These are phyloP conservation scores for Pseudomonodictys pantanalensis DNA, from an alignment of 495 filamentous ascomycete species.

Conservation along the genomic window DNA sequence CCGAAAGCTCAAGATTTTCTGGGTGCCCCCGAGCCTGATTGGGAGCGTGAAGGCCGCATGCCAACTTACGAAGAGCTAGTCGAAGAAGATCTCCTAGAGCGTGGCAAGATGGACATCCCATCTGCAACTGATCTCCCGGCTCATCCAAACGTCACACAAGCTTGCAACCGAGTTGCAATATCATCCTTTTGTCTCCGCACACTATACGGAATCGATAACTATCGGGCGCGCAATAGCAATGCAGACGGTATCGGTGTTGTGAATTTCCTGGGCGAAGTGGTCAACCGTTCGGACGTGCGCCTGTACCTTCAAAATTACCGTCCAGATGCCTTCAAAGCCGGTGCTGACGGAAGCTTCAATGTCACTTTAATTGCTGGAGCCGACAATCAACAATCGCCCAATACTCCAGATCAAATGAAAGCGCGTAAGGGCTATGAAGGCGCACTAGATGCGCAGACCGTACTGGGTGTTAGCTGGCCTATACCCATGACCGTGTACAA, in stretches of 20 bases:
- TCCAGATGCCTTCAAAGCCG: slow-evolving; percentile 44
- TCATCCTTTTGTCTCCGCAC: too few relatives aligned
- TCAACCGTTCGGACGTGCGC: slow-evolving; percentile 49
- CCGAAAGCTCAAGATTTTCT: too few relatives aligned
- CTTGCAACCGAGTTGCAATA: too few relatives aligned
- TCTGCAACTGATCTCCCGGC: too few relatives aligned
- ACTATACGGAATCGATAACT: too few relatives aligned
- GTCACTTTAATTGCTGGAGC: slow-evolving; percentile 45
- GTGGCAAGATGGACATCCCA: too few relatives aligned
- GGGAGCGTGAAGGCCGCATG: too few relatives aligned
- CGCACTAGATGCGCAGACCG: slow-evolving; percentile 45
- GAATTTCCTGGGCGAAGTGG: slow-evolving; percentile 49
- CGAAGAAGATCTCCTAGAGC: too few relatives aligned
- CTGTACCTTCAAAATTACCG: slow-evolving; percentile 49
- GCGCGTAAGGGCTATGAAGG: slow-evolving; percentile 40
- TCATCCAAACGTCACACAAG: too few relatives aligned
- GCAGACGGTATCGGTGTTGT: slow-evolving; percentile 49
- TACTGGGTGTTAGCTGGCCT: slow-evolving; percentile 38
- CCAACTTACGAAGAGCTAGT: too few relatives aligned
- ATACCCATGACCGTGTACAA: slow-evolving; percentile 34
- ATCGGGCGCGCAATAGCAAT: too few relatives aligned
- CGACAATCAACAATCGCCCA: slow-evolving; percentile 36
- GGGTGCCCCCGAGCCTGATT: too few relatives aligned
- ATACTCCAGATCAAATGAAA: slow-evolving; percentile 3
- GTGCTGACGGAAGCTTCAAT: slow-evolving; percentile 43